Evolutionary conservation across 2,329 filamentous ascomycete species (phyloP).

Genomic region (Mycosphaerella sp.): DNA sequence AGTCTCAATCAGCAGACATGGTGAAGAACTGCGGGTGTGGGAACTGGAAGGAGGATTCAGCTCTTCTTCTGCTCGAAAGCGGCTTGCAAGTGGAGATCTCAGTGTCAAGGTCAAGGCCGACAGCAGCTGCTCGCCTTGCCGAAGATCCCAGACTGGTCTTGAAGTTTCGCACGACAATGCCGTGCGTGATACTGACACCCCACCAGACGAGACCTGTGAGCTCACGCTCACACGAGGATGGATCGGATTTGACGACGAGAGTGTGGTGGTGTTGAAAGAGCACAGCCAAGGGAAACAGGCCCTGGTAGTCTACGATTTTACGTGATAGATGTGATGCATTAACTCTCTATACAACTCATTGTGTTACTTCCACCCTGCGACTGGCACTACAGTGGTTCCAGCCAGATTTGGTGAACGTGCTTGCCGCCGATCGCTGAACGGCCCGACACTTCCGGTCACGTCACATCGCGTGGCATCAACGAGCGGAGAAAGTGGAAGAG

Average conservation of each 20-base stretch:
- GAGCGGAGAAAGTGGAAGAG: background rate
- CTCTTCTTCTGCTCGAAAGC: constrained; percentile 40
- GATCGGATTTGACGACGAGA: constrained; percentile 87
- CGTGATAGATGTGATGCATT: constrained; percentile 39
- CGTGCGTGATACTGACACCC: background rate
- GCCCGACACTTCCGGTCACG: background rate
- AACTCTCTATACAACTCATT: background rate
- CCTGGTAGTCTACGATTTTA: constrained; percentile 83
- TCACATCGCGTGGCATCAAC: background rate
- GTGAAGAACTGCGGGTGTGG: constrained; percentile 68
- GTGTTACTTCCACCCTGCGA: background rate
- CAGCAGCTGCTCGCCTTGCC: constrained; percentile 10
- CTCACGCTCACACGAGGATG: constrained; percentile 51
- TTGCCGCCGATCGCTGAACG: background rate
- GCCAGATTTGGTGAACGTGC: background rate
- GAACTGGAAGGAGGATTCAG: constrained; percentile 69
- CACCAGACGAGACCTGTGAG: constrained; percentile 20
- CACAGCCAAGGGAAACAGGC: constrained; percentile 61
- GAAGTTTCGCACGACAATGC: constrained; percentile 16
- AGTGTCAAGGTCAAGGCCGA: constrained; percentile 47
- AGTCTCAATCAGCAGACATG: constrained; percentile 77
- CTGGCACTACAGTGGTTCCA: background rate
- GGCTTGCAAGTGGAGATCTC: constrained; percentile 41
- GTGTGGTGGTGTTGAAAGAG: constrained; percentile 79
- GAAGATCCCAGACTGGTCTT: constrained; percentile 14